These are phyloP conservation scores for Pseudocercospora crystallina DNA, from an alignment of 2,329 filamentous ascomycete species.

Conservation along the genomic window DNA sequence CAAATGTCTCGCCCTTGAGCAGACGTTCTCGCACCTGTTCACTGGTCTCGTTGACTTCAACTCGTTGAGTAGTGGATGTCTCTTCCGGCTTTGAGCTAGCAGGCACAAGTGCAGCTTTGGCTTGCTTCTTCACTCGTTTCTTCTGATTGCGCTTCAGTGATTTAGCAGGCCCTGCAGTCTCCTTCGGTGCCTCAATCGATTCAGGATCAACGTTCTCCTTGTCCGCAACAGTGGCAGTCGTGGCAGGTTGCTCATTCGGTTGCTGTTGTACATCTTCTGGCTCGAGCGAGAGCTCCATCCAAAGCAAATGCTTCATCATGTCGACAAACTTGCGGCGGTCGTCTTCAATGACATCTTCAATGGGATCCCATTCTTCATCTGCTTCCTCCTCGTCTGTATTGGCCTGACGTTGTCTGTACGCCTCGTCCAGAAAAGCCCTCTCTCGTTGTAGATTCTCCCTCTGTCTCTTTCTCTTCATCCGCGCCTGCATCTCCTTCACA, in stretches of 20 bases:
- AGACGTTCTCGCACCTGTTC: conserved; percentile 43
- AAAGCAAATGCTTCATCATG: conserved; percentile 48
- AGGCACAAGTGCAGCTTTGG: conserved; percentile 16
- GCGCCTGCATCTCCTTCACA: conserved; percentile 45
- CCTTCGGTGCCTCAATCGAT: too few relatives aligned
- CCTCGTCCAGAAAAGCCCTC: conserved; percentile 46
- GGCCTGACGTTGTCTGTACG: conserved; percentile 42
- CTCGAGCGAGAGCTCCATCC: conserved; percentile 40
- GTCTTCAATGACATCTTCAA: conserved; percentile 49
- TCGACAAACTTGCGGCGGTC: conserved; percentile 47
- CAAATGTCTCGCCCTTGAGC: conserved; percentile 41
- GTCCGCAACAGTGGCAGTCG: too few relatives aligned
- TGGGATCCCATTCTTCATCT: conserved; percentile 50
- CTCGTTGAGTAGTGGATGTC: conserved; percentile 15
- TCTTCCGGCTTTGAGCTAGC: neutral
- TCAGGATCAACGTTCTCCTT: too few relatives aligned
- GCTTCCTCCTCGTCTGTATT: conserved; percentile 35
- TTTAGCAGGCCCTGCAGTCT: conserved; percentile 61
- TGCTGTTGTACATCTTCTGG: too few relatives aligned
- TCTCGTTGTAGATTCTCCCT: conserved; percentile 46
- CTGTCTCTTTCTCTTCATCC: conserved; percentile 39
- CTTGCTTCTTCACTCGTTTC: conserved; percentile 19
- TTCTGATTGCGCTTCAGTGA: conserved; percentile 8
- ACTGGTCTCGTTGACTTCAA: conserved; percentile 44
- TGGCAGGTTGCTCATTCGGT: too few relatives aligned